phyloP scores from a whole-genome alignment of 2,329 filamentous ascomycete species.

The Chrysoporthe puriensis region DNA sequence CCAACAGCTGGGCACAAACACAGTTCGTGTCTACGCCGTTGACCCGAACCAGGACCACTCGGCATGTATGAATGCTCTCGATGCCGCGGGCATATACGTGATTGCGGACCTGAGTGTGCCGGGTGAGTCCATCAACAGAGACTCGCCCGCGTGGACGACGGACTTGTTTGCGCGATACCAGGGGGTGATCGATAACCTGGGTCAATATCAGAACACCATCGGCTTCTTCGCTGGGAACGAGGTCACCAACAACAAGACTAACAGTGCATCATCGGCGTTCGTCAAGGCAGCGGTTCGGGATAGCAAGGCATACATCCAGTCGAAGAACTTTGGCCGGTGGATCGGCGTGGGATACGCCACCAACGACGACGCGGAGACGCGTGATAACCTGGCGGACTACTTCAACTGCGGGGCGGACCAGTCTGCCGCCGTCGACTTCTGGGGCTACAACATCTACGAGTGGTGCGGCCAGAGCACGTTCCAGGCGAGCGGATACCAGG shows the following conservation, averaged over 20 bases:
- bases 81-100: constrained; percentile 89
- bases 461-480: constrained; percentile 91
- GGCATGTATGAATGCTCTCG: constrained; percentile 81
- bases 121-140: constrained; percentile 79
- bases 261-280: constrained; percentile 87
- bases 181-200: constrained; percentile 77
- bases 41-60: constrained; percentile 78
- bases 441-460: constrained; percentile 99
- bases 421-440: constrained; percentile 78
- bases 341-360: constrained; percentile 95
- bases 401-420: constrained; percentile 81
- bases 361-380: constrained; percentile 86
- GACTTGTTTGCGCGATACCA: constrained; percentile 81
- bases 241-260: constrained; percentile 85
- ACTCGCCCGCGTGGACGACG: constrained; percentile 78
- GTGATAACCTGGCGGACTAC: constrained; percentile 81
- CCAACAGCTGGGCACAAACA: constrained; percentile 80
- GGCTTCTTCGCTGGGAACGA: constrained; percentile 99
- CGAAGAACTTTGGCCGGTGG: constrained; percentile 68
- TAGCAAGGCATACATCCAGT: constrained; percentile 89
- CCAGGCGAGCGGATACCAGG: constrained; percentile 75
- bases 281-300: constrained; percentile 98
- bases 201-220: constrained; percentile 85
- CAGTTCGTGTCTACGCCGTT: constrained; percentile 92
- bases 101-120: constrained; percentile 90